phyloP scores from a whole-genome alignment of 257 asterid genomes.

The Ehretia macrophylla region DNA sequence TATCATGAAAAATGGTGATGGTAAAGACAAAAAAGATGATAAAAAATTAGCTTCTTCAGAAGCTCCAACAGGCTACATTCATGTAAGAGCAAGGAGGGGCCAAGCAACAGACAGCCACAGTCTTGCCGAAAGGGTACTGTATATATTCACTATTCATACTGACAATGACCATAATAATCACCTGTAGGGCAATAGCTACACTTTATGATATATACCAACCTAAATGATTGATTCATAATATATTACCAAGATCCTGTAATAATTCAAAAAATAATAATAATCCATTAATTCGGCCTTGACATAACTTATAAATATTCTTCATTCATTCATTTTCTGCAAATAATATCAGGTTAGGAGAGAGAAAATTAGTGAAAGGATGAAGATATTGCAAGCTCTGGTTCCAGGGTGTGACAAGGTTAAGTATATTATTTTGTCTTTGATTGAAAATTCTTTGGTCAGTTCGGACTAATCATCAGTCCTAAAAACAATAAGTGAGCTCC shows the following conservation, averaged over 20 bases:
- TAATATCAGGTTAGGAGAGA: constrained; percentile 68
- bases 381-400: constrained; percentile 67
- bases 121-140: constrained; percentile 87
- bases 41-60: constrained; percentile 28
- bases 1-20: constrained; percentile 17
- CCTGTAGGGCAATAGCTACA: too few relatives aligned
- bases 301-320: too few relatives aligned
- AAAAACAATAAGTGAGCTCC: too few relatives aligned
- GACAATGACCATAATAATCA: not conserved
- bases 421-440: constrained; percentile 18
- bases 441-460: too few relatives aligned
- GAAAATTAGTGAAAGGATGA: constrained; percentile 87
- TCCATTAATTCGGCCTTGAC: too few relatives aligned
- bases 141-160: not conserved
- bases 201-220: too few relatives aligned
- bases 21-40: constrained; percentile 18
- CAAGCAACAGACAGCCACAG: constrained; percentile 93
- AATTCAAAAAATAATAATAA: too few relatives aligned
- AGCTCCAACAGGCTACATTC: constrained; percentile 51
- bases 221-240: too few relatives aligned
- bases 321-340: not conserved
- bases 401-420: constrained; percentile 89
- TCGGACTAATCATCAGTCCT: too few relatives aligned
- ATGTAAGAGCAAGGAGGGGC: constrained; percentile 91
- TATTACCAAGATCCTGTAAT: too few relatives aligned